Conservation (phyloP, 2,329 filamentous ascomycete genomes). For the Verticillium zaregamsianum region DNA sequence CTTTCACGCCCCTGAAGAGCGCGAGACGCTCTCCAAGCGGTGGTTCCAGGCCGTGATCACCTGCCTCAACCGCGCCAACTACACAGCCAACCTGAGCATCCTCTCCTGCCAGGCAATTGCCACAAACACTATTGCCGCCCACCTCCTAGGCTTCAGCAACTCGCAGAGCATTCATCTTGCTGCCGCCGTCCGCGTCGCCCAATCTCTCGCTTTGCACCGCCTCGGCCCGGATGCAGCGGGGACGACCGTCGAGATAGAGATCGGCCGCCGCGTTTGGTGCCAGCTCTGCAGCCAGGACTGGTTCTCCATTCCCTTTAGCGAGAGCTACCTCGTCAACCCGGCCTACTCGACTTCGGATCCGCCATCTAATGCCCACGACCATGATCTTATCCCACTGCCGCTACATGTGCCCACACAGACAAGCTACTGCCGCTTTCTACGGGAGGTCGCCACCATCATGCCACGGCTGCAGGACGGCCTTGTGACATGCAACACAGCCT, state of each 20-base stretch:
- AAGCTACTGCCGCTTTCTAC: conserved; percentile 23
- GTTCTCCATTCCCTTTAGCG: conserved; percentile 31
- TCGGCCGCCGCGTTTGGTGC: conserved; percentile 29
- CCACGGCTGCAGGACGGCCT: conserved; percentile 26
- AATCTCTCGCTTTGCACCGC: conserved; percentile 40
- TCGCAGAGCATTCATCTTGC: conserved; percentile 40
- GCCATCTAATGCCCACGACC: conserved; percentile 30
- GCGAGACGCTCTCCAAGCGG: conserved; percentile 31
- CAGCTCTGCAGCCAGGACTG: conserved; percentile 33
- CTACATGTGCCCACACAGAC: conserved; percentile 18
- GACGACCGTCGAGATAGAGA: conserved; percentile 19
- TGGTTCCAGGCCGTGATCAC: conserved; percentile 41
- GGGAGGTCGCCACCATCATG: conserved; percentile 27
- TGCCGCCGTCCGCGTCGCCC: conserved; percentile 40
- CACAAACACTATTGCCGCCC: conserved; percentile 42
- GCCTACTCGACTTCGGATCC: conserved; percentile 25
- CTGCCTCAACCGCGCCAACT: conserved; percentile 41
- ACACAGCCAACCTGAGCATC: conserved; percentile 35
- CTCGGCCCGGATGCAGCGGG: conserved; percentile 21
- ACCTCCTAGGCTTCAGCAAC: conserved; percentile 44
- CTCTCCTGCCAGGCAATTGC: conserved; percentile 41
- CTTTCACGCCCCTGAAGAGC: conserved; percentile 32
- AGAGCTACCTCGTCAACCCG: conserved; percentile 32
- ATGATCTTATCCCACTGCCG: conserved; percentile 17
- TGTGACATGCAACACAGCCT: conserved; percentile 23